phyloP scores from a whole-genome alignment of 2,329 filamentous ascomycete genomes.

The Epichloe gansuensis region DNA sequence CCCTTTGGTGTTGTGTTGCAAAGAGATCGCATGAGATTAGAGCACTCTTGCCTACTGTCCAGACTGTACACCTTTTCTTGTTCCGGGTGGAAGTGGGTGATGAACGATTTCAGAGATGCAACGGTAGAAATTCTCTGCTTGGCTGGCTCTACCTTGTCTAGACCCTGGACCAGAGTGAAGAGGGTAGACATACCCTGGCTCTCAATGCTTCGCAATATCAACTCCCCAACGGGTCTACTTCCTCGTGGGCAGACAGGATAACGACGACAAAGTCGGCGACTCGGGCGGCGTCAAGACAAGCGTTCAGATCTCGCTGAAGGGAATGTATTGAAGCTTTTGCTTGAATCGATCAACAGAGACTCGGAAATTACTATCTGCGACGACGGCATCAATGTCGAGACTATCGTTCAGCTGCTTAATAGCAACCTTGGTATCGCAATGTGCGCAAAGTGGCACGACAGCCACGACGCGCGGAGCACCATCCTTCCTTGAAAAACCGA shows the following conservation, averaged over 20 bases:
- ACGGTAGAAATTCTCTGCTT: constrained; percentile 70
- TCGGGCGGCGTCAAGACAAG: constrained; percentile 73
- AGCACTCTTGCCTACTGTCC: constrained; percentile 79
- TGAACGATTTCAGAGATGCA: constrained; percentile 78
- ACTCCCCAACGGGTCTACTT: constrained; percentile 74
- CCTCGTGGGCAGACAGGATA: constrained; percentile 67
- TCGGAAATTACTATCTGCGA: constrained; percentile 46
- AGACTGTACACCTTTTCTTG: constrained; percentile 85
- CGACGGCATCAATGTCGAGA: constrained; percentile 61
- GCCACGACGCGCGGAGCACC: constrained; percentile 82
- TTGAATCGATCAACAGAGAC: constrained; percentile 83
- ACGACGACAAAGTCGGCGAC: constrained; percentile 87
- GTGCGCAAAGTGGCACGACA: constrained; percentile 69
- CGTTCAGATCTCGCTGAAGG: constrained; percentile 58
- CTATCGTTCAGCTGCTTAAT: constrained; percentile 63
- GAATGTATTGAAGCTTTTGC: constrained; percentile 81
- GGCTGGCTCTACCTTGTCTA: constrained; percentile 65
- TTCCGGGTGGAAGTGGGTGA: constrained; percentile 86
- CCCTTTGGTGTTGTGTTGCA: constrained; percentile 91
- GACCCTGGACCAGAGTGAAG: constrained; percentile 70
- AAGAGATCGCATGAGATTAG: constrained; percentile 79
- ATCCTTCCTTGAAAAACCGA: constrained; percentile 74
- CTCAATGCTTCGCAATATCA: constrained; percentile 76
- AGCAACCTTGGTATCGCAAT: constrained; percentile 54
- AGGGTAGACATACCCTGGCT: constrained; percentile 90